Evolutionary conservation across 192 early-diverging fungal genomes (phyloP).

Genomic region (Linderina pennispora): DNA sequence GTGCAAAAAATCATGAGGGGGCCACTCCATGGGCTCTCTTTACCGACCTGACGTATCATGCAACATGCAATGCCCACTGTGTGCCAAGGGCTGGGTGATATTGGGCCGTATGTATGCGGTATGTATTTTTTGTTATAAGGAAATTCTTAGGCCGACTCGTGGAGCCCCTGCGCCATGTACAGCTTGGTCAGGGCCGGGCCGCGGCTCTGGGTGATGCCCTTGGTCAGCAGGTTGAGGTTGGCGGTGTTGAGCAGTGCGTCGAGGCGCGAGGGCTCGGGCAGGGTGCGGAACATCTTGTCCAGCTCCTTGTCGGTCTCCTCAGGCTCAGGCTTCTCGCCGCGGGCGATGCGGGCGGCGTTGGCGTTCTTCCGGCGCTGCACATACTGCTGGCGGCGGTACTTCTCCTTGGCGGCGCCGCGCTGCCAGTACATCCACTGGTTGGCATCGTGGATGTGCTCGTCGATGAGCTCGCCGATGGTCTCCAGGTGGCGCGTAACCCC

Average conservation of each 20-base stretch:
- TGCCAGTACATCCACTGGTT: conserved; percentile 96
- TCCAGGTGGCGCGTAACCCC: conserved; percentile 53
- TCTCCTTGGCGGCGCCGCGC: conserved; percentile 81
- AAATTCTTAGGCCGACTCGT: conserved; percentile 49
- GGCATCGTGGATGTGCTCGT: conserved; percentile 86
- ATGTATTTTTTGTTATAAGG: background rate
- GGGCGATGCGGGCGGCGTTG: conserved; percentile 59
- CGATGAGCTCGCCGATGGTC: conserved; percentile 82
- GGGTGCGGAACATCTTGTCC: conserved; percentile 56
- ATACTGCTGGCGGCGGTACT: conserved; percentile 63
- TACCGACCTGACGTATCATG: too few relatives aligned
- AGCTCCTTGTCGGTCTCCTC: conserved; percentile 66
- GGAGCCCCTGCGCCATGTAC: conserved; percentile 74
- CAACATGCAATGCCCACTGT: too few relatives aligned
- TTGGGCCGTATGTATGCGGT: too few relatives aligned
- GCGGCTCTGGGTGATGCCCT: conserved; percentile 89
- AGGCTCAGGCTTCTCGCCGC: conserved; percentile 64
- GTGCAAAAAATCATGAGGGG: too few relatives aligned
- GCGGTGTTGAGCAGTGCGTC: conserved; percentile 84
- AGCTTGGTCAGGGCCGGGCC: conserved; percentile 93
- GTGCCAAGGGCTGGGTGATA: too few relatives aligned
- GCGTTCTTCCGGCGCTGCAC: conserved; percentile 62
- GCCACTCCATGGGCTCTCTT: too few relatives aligned
- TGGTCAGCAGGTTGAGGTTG: conserved; percentile 89
- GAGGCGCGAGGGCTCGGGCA: conserved; percentile 85